Conservation (phyloP, 2,329 filamentous ascomycete species). For the Fusarium papillatum region DNA sequence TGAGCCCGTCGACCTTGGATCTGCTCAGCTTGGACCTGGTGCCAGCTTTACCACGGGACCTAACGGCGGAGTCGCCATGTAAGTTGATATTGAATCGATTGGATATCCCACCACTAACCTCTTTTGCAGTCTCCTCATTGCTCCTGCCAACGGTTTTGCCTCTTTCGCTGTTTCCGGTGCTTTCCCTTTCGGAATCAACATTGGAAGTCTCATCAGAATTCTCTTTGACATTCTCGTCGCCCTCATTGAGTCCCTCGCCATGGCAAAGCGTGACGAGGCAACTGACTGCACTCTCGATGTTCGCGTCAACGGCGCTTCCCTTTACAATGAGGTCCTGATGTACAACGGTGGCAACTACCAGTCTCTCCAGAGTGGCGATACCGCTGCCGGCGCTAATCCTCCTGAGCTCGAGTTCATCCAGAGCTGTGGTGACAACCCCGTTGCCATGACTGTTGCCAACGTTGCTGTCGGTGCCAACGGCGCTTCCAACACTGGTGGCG, state of each 20-base stretch:
- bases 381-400: accelerated
- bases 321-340: background rate
- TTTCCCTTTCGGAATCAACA: accelerated
- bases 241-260: accelerated
- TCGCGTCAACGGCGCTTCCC: background rate
- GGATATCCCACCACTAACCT: background rate
- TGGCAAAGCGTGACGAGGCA: slow-evolving; percentile 8
- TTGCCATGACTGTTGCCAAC: background rate
- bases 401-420: slow-evolving; percentile 15
- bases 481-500: background rate
- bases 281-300: slow-evolving; percentile 15
- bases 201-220: slow-evolving; percentile 5
- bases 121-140: background rate
- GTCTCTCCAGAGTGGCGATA: accelerated
- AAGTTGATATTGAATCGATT: background rate
- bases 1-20: background rate
- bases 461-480: slow-evolving; percentile 29
- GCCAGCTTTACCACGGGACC: background rate
- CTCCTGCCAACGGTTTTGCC: background rate
- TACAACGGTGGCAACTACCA: background rate
- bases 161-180: background rate
- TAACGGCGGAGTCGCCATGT: slow-evolving; percentile 9
- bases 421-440: slow-evolving; percentile 10
- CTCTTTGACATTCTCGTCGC: background rate
- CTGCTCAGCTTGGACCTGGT: background rate